phyloP scores from a whole-genome alignment of 257 asterid species.

The Linaria vulgaris region DNA sequence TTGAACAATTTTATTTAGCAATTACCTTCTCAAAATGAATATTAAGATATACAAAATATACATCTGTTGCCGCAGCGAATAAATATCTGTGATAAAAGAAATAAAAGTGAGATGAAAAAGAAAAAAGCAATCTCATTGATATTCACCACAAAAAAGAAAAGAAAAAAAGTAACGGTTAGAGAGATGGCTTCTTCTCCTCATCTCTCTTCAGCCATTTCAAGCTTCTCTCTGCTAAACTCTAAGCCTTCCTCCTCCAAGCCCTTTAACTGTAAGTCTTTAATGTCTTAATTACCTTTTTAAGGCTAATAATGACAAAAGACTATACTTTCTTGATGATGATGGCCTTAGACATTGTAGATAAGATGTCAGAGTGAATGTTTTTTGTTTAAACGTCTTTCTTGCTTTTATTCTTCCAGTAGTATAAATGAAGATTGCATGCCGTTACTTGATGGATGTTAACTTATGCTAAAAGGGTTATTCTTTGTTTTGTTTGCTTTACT shows the following conservation, averaged over 20 bases:
- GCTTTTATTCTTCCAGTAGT: background rate
- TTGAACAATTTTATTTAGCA: too few relatives aligned
- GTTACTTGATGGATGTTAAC: constrained; percentile 1
- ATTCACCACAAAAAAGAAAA: constrained; percentile 15
- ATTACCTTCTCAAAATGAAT: too few relatives aligned
- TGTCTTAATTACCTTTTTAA: background rate
- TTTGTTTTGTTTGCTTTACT: constrained; percentile 21
- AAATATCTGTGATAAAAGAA: too few relatives aligned
- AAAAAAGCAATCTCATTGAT: too few relatives aligned
- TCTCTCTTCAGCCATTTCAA: constrained; percentile 58
- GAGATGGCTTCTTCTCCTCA: constrained; percentile 71
- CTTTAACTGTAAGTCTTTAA: constrained; percentile 37
- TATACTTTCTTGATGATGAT: too few relatives aligned
- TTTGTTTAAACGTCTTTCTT: too few relatives aligned
- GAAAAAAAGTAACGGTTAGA: too few relatives aligned
- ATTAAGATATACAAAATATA: too few relatives aligned
- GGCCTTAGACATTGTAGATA: background rate
- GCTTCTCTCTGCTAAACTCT: constrained; percentile 40
- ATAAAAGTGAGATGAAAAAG: too few relatives aligned
- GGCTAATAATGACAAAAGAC: too few relatives aligned
- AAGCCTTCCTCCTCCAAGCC: constrained; percentile 37
- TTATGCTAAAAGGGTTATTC: background rate
- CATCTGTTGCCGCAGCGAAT: too few relatives aligned
- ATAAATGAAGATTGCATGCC: constrained; percentile 7
- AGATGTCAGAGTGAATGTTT: too few relatives aligned